Base-by-base conservation (phyloP, 2,329 filamentous ascomycete species). In the Aspergillus sp. region DNA sequence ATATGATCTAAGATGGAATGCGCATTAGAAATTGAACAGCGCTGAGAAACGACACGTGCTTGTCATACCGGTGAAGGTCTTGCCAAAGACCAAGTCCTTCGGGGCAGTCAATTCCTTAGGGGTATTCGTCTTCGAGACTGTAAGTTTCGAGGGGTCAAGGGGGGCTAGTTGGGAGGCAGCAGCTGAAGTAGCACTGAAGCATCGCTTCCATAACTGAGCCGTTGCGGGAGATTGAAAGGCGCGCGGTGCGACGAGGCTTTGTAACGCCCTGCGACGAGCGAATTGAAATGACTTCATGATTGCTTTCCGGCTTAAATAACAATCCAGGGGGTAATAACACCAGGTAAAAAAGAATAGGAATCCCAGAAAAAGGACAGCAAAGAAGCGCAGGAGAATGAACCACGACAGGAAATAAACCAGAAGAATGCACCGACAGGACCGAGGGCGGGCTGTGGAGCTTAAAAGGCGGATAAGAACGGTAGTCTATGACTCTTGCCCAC, bases 1-100 rank as follows among this genome's bases (percentile, higher is more conserved):
- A 99, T 98, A 81, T 98, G 95, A 81, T 99, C 95, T 96, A 74
- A 42, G 25, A 50, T 39, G 55, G 15, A n/a, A 52, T 38, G 32
- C 19, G 21, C 41, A 63, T 75, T 59, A 74, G 67, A 51, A 23
- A 17, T 44, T 51, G 36, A 19, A 23, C 42, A 30, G 17, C n/a
- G 23, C 25, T 27, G 17, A 15, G 27, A 17, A 38, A 8, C 8
- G 10, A 38, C n/a, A 38, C 47, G 41, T 38, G 48, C 8, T 49
- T 11, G 32, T 36, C 57, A 32, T 80, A 93, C 92, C 92, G 71
- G 95, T 96, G 78, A 99, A 99, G 53, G 88, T 89, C 67, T 86
- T 86, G 65, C 95, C 95, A 77, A 99, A 99, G 65, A 98, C 83
- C 58, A 99, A 87, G 64, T 96, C 88, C 73, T 94, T 86, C 13